A percentile compares a stretch with the other conserved stretches of the same genome.
phyloP scores from a whole-genome alignment of 306 rosid species.

The Pueraria montana region DNA sequence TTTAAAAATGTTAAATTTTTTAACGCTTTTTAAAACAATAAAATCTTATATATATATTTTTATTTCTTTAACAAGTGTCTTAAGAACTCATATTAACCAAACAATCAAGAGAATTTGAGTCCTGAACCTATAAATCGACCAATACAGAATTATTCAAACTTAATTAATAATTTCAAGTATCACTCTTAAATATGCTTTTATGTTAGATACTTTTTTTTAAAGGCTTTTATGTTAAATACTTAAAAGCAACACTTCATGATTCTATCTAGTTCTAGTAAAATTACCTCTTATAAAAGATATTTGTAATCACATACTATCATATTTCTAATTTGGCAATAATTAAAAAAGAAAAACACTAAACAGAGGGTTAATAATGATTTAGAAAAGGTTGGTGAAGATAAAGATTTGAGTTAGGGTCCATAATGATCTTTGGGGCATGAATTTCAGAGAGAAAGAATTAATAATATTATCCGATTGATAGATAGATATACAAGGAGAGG shows the following conservation, averaged over 20 bases:
- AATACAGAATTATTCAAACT: no score
- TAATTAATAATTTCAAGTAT: no score
- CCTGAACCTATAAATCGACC: no score
- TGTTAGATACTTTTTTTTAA: no score
- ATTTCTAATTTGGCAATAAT: neutral
- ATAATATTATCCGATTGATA: conserved; percentile 17
- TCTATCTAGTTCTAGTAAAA: no score
- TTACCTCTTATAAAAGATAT: no score
- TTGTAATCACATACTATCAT: no score
- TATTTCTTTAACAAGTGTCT: neutral
- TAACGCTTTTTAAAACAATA: neutral
- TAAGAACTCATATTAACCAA: neutral
- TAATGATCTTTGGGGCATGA: conserved; percentile 24
- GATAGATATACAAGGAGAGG: neutral
- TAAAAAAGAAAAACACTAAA: neutral
- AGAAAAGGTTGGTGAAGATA: neutral
- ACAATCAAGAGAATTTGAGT: neutral
- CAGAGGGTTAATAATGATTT: neutral
- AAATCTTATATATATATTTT: neutral
- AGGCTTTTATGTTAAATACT: no score
- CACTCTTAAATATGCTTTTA: no score
- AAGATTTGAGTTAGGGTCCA: neutral
- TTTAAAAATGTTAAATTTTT: neutral
- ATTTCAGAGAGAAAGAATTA: conserved; percentile 34
- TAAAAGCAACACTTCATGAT: no score